These are phyloP conservation scores for Paecilomyces fulvus DNA, from an alignment of 2,329 filamentous ascomycete species.

Conservation along the genomic window DNA sequence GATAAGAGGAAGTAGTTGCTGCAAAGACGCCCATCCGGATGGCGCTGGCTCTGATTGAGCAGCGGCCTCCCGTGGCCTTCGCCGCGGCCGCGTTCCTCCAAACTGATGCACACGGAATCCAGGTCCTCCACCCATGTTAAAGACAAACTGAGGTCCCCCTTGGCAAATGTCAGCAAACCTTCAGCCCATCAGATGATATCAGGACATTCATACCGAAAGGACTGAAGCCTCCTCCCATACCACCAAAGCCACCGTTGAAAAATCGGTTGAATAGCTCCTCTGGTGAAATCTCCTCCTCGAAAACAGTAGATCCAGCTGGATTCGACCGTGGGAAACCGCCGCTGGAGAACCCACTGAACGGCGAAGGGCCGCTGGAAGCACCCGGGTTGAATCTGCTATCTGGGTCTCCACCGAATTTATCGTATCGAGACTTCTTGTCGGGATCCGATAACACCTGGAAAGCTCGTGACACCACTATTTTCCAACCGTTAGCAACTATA, in stretches of 20 bases:
- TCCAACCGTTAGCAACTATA: slow-evolving; percentile 1
- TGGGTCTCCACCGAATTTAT: slow-evolving; percentile 84
- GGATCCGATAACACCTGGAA: slow-evolving; percentile 89
- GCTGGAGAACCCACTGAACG: slow-evolving; percentile 37
- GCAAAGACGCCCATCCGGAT: slow-evolving; percentile 50
- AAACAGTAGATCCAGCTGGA: slow-evolving; percentile 53
- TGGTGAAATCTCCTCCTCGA: slow-evolving; percentile 86
- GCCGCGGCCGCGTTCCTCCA: slow-evolving; percentile 67
- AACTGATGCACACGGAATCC: slow-evolving; percentile 94
- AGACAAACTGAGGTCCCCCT: slow-evolving; percentile 79
- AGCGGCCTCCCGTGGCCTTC: slow-evolving; percentile 61
- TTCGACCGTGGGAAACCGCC: slow-evolving; percentile 41
- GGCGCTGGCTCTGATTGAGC: slow-evolving; percentile 44
- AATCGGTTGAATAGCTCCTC: slow-evolving; percentile 97
- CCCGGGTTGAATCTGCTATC: slow-evolving; percentile 69
- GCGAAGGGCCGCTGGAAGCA: slow-evolving; percentile 25
- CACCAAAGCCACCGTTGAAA: slow-evolving; percentile 64
- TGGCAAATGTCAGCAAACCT: slow-evolving; percentile 2
- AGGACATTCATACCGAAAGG: slow-evolving; percentile 50
- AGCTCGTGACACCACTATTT: slow-evolving; percentile 72
- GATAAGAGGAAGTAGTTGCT: slow-evolving; percentile 74
- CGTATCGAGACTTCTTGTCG: slow-evolving; percentile 84
- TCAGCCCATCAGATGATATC: slow-evolving; percentile 4
- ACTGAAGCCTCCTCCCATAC: slow-evolving; percentile 50
- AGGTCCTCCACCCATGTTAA: slow-evolving; percentile 86